Percentiles rank a stretch among this genome's conserved stretches.
Conservation (phyloP, 2,329 filamentous ascomycete species). For the Alternaria arbusti region DNA sequence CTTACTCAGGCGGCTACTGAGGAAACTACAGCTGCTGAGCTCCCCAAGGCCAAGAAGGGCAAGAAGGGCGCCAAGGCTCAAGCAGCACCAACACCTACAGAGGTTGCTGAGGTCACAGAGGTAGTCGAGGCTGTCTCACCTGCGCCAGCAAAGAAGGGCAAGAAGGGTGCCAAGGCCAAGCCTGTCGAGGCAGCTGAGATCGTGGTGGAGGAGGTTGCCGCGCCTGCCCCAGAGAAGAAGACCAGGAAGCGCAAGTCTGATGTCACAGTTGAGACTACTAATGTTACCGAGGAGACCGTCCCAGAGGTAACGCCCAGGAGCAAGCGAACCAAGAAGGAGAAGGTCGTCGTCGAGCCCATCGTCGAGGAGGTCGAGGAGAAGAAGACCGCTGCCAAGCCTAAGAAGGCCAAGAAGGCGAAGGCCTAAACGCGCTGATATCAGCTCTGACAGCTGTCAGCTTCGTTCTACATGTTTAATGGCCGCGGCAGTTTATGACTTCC, state of each 20-base stretch:
- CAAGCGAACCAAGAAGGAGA: constrained; percentile 34
- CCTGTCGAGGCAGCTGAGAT: constrained; percentile 15
- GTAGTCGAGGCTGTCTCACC: constrained; percentile 8
- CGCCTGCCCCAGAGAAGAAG: constrained; percentile 9
- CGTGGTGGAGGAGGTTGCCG: constrained; percentile 13
- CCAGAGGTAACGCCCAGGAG: constrained; percentile 17
- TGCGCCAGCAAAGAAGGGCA: constrained; percentile 32
- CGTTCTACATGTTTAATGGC: constrained; percentile 1
- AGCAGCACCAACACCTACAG: background rate
- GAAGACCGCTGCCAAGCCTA: constrained; percentile 22
- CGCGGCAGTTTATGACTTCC: background rate
- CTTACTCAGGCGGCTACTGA: constrained; percentile 30
- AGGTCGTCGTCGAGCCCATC: constrained; percentile 11
- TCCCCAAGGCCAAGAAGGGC: constrained; percentile 41
- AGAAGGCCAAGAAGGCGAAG: constrained; percentile 40
- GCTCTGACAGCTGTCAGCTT: background rate
- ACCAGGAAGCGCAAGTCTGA: constrained; percentile 32
- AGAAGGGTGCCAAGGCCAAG: constrained; percentile 27
- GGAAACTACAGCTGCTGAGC: constrained; percentile 18
- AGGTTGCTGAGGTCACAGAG: constrained; percentile 16
- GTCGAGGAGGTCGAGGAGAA: constrained; percentile 25
- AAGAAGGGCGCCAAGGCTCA: constrained; percentile 32
- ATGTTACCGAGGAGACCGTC: constrained; percentile 13
- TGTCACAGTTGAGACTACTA: constrained; percentile 15
- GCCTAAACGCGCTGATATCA: constrained; percentile 13